Evolutionary conservation across 2,329 filamentous ascomycete species (phyloP).

Genomic region (Fusarium hainanense): DNA sequence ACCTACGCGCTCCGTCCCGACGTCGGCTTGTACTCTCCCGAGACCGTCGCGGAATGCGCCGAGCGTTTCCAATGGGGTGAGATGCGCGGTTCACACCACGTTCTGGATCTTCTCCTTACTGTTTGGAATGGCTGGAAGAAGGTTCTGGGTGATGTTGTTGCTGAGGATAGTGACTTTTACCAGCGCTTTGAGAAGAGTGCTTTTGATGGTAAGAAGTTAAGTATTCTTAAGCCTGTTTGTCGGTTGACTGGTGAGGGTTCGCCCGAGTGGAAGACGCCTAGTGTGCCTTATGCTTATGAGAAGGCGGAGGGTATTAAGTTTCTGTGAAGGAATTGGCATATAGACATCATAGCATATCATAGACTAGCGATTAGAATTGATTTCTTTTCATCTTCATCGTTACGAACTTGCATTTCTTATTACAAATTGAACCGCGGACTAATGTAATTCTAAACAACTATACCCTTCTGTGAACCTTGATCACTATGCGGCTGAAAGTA

Average conservation of each 20-base stretch:
- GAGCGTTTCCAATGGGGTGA: conserved; percentile 23
- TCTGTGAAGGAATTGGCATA: not conserved
- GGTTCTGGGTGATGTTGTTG: not conserved
- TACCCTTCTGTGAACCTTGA: no score
- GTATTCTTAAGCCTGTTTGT: conserved; percentile 20
- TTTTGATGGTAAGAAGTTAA: conserved; percentile 15
- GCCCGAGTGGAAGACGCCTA: conserved; percentile 18
- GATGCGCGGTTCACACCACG: conserved; percentile 24
- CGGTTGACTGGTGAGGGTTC: not conserved
- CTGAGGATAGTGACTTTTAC: conserved; percentile 4
- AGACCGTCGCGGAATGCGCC: conserved; percentile 4
- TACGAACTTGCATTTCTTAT: no score
- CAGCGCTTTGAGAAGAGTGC: conserved; percentile 17
- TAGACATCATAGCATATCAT: not conserved
- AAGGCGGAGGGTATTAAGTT: conserved; percentile 16
- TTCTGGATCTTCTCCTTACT: conserved; percentile 20
- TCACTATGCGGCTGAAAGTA: no score
- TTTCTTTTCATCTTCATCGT: not conserved
- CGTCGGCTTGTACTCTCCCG: conserved; percentile 2
- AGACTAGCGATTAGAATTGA: not conserved
- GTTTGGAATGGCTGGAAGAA: conserved; percentile 22
- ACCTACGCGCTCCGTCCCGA: conserved; percentile 6
- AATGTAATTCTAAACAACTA: no score
- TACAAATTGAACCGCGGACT: no score
- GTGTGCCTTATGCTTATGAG: conserved; percentile 23